A percentile compares a stretch with the other conserved stretches of the same genome.
Conservation (phyloP, 1,139 yeast species). For the Hyphopichia fennica region DNA sequence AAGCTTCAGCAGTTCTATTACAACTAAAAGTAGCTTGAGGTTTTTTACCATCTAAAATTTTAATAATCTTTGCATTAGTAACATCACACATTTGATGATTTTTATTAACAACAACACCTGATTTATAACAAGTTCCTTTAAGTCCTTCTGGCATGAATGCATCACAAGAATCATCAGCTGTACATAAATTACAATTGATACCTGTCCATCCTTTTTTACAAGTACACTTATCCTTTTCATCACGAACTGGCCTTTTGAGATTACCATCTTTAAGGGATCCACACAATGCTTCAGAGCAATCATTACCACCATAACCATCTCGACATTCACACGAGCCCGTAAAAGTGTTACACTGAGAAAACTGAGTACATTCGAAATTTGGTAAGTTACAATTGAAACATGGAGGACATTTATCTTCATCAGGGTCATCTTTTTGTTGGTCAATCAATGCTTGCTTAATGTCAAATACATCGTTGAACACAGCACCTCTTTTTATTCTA, state of each 20-base stretch:
- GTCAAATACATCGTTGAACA: slow-evolving; percentile 27
- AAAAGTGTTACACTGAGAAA: slow-evolving; percentile 78
- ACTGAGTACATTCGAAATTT: slow-evolving; percentile 86
- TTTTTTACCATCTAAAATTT: slow-evolving; percentile 71
- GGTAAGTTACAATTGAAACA: slow-evolving; percentile 95
- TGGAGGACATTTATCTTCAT: slow-evolving; percentile 63
- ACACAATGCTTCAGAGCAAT: slow-evolving; percentile 87
- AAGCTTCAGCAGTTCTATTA: slow-evolving; percentile 59
- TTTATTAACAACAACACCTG: slow-evolving; percentile 81
- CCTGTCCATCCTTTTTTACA: slow-evolving; percentile 92
- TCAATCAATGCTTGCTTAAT: slow-evolving; percentile 12
- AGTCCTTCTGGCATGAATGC: slow-evolving; percentile 86
- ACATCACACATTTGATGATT: slow-evolving; percentile 94
- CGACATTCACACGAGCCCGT: slow-evolving; percentile 93
- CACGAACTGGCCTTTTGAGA: slow-evolving; percentile 59
- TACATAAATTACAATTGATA: slow-evolving; percentile 87
- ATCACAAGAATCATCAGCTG: slow-evolving; percentile 72
- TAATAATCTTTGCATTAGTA: slow-evolving; percentile 80
- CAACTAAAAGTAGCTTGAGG: slow-evolving; percentile 96
- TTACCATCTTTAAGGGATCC: slow-evolving; percentile 74
- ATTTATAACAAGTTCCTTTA: slow-evolving; percentile 83
- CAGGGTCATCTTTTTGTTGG: slow-evolving; percentile 5
- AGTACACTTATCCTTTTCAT: slow-evolving; percentile 52
- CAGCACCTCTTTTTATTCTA: slow-evolving; percentile 23
- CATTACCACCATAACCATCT: slow-evolving; percentile 91